Base-by-base conservation (phyloP, 108 stramenopile species). In the Cyclotella sp. region DNA sequence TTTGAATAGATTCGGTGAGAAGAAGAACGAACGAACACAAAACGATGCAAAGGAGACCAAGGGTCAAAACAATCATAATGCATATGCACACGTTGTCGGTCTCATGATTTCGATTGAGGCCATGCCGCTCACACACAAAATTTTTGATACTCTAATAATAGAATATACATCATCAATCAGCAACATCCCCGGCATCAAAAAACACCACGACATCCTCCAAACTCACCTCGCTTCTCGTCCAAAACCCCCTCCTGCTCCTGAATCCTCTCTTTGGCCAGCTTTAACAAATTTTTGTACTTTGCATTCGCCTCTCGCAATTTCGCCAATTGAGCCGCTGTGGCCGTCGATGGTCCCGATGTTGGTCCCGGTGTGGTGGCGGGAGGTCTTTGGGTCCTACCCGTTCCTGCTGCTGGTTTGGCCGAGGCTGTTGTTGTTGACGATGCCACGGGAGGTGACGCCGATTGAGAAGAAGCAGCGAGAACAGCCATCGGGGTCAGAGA, bases 261-360 rank as follows among this genome's bases (percentile, higher is more conserved):
- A 65, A 95, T 95, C 21, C 95, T 84, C 58, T 91, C 92, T 71
- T 95, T 95, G 15, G 95, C 95, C 87, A 95, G 68, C 74, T 93
- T 93, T 43, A 95, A 84, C 52, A 95, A 75, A 63, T 90, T 86
- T 73, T 95, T 95, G 81, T 95, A 93, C 63, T 95, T 95, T 60
- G 67, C 68, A 82, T 95, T 95, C 28, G 95, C 92, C 47, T 95
- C 95, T 68, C 84, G 74, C 67, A 95, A 51, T 75, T 91, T 91
- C 44, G 80, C 74, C 71, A 95, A 59, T 72, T 95, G 94, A 6
- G 68, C 54, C 15, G 29, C 30, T 2, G 24, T 11, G 5, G 49
- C 51, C 15, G 68, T 12, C 3, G 55, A 21, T 26, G 55, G 34
- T 34, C 34, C 34, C 4, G 34, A 34, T 2, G 6, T 34, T 34